phyloP scores from a whole-genome alignment of 2,329 filamentous ascomycete genomes.

The Plenodomus biglobosus region DNA sequence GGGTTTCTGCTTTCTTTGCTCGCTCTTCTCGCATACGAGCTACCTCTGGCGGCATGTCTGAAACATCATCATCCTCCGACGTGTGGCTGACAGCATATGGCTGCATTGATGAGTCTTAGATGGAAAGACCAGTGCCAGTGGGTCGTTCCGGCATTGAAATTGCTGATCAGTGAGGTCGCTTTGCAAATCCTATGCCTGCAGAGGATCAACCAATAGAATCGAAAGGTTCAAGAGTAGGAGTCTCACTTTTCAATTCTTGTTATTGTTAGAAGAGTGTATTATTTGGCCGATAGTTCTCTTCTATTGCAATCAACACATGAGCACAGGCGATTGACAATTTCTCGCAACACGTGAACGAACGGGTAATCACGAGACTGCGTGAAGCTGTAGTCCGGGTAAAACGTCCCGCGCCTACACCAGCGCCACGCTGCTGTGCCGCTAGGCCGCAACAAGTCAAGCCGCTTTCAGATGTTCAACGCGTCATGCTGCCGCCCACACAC shows the following conservation, averaged over 20 bases:
- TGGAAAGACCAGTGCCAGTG: neutral
- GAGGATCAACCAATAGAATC: no score
- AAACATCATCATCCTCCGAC: neutral
- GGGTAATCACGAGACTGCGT: neutral
- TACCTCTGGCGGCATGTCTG: constrained; percentile 11
- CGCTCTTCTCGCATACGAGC: constrained; percentile 11
- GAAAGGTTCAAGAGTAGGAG: no score
- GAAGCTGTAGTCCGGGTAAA: constrained; percentile 1
- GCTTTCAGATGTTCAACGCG: constrained; percentile 17
- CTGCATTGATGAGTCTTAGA: constrained; percentile 1
- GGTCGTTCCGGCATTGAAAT: no score
- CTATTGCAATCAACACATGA: neutral
- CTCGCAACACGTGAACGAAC: neutral
- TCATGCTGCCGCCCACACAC: constrained; percentile 18
- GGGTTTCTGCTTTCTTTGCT: no score
- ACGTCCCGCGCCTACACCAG: neutral
- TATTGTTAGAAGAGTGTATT: no score
- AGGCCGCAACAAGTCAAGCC: neutral
- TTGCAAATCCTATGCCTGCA: no score
- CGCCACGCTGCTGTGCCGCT: neutral
- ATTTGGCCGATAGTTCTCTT: no score
- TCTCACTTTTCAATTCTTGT: no score
- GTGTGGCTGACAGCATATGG: neutral
- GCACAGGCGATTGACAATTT: neutral
- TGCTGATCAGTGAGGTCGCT: no score